These are phyloP conservation scores for Ceratobasidium sp. DNA, from an alignment of 1,284 basidiomycete genomes.

Conservation along the genomic window DNA sequence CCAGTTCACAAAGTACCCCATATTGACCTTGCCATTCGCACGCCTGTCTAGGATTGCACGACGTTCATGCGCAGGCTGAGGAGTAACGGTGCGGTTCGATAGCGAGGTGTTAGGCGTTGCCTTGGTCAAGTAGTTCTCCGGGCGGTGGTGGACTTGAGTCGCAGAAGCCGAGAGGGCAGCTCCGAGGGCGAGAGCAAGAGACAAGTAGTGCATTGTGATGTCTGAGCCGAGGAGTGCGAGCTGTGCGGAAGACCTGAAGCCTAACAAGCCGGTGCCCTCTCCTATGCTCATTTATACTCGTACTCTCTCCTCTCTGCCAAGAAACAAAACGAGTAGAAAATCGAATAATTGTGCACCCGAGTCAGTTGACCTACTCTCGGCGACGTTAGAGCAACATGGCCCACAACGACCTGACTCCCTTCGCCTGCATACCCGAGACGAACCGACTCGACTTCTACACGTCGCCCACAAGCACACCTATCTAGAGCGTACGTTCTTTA, in stretches of 20 bases:
- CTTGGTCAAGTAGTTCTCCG: slow-evolving; percentile 61
- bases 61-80: slow-evolving; percentile 49
- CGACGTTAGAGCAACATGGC: not conserved
- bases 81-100: slow-evolving; percentile 57
- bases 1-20: slow-evolving; percentile 66
- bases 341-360: not conserved
- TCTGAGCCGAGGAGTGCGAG: not conserved
- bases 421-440: slow-evolving; percentile 32
- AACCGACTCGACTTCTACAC: slow-evolving; percentile 19
- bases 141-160: slow-evolving; percentile 70
- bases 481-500: not conserved
- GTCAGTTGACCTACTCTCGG: not conserved
- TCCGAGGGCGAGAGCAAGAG: slow-evolving; percentile 29
- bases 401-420: slow-evolving; percentile 4
- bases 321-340: slow-evolving; percentile 1
- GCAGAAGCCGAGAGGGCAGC: slow-evolving; percentile 52
- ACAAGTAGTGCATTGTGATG: slow-evolving; percentile 29
- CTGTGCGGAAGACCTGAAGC: slow-evolving; percentile 8
- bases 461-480: not conserved
- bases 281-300: slow-evolving; percentile 10
- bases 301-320: not conserved
- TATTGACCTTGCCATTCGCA: slow-evolving; percentile 65
- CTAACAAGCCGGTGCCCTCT: not conserved
- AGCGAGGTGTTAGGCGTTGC: slow-evolving; percentile 54
- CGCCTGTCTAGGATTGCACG: slow-evolving; percentile 54